Base-by-base conservation (phyloP, 106 monocot genomes). In the Dioscorea alata region DNA sequence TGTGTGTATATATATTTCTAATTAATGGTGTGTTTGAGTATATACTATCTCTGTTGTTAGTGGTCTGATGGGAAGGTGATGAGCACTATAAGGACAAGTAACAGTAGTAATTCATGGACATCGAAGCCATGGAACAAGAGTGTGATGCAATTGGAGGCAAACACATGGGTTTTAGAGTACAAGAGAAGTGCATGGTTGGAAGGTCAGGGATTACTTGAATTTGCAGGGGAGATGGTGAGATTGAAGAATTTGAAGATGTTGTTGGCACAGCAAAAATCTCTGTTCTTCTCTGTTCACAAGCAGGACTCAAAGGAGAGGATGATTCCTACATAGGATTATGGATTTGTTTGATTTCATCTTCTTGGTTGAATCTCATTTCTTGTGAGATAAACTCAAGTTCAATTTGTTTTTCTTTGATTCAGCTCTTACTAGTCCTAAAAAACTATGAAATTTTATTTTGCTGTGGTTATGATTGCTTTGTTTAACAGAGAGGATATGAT, bases 121-220 rank as follows among this genome's bases (percentile, higher is more conserved):
- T 58, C 60, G 60, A 12, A 17, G 16, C 78, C 74, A 59, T 77
- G 83, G 81, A 84, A 42, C 48, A 57, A 71, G 13, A 65, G 67
- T 0, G 81, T 77, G 8, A 33, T 87, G 60, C 76, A 72, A 18
- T 34, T 91, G 20, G 84, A 87, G 33, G 20, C 73, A 4, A 52
- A 84, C 23, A 91, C 90, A 2, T 91, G 86, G 90, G 81, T 89
- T 1, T 69, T 87, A 58, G 87, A 91, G 74, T 91, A 91, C 58
- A 50, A 67, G 68, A 76, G 73, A n/a, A 78, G 57, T 21, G 65
- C 65, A 12, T n/a, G 82, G 24, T 50, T 78, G 48, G 64, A 81
- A 65, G 76, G 76, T 1, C 63, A 67, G 2, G 69, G 79, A 57
- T 33, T 89, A 66, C 28, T 85, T 18, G 71, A 70, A 20, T 12